These are phyloP conservation scores for Amanita rubescens DNA, from an alignment of 768 basidiomycete species.

Conservation along the genomic window DNA sequence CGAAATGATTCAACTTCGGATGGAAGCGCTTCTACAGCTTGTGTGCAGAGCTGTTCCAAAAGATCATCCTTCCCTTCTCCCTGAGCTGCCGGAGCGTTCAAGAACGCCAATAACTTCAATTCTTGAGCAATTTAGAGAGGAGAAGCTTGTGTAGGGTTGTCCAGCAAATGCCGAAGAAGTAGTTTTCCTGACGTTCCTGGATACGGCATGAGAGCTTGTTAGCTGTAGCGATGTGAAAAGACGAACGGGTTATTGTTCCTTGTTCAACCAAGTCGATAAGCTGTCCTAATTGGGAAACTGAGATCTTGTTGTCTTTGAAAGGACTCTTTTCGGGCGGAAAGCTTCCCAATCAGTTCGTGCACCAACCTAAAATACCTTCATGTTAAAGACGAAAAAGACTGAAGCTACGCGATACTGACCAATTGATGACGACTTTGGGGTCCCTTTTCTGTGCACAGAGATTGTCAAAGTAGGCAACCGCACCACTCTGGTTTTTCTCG, in stretches of 20 bases:
- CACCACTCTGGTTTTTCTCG: slow-evolving; percentile 23
- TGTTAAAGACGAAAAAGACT: slow-evolving; percentile 7
- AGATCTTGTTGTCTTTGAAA: slow-evolving; percentile 52
- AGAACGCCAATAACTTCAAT: slow-evolving; percentile 39
- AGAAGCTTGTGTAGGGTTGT: slow-evolving; percentile 29
- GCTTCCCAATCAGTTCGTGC: slow-evolving; percentile 79
- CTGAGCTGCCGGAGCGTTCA: slow-evolving; percentile 6
- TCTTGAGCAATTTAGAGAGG: slow-evolving; percentile 38
- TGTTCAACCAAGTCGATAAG: slow-evolving; percentile 69
- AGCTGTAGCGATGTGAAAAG: neutral
- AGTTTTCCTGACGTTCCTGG: slow-evolving; percentile 73
- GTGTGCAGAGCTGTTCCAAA: slow-evolving; percentile 47
- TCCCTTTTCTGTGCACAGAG: slow-evolving; percentile 49
- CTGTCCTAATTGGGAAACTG: slow-evolving; percentile 59
- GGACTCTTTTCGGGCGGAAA: slow-evolving; percentile 50
- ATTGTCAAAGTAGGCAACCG: slow-evolving; percentile 77
- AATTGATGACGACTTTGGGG: slow-evolving; percentile 74
- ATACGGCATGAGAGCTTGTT: neutral
- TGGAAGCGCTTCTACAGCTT: slow-evolving; percentile 62
- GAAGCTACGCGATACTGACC: slow-evolving; percentile 40
- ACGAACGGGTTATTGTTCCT: slow-evolving; percentile 61
- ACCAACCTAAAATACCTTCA: slow-evolving; percentile 59
- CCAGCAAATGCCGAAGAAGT: slow-evolving; percentile 66
- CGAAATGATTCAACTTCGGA: slow-evolving; percentile 58
- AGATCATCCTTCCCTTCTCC: slow-evolving; percentile 14